Evolutionary conservation across 345 rosid genomes (phyloP), one percentile per base, ranked within the genome.

Genomic region (Eucalyptus tenuipes): DNA sequence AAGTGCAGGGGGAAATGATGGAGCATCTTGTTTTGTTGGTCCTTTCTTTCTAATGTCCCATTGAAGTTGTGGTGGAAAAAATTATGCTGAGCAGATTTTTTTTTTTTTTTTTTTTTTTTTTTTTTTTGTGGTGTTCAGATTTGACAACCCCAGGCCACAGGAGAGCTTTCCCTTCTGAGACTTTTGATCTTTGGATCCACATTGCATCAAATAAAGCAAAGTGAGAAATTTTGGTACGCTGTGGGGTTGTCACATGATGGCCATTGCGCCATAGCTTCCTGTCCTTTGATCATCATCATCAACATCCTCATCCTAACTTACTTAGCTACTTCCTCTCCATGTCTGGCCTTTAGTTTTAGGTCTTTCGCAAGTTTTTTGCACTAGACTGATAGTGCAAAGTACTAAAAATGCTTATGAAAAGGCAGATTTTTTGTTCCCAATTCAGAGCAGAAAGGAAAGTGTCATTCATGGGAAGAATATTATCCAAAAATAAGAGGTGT

Each of bases 181-280:
- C 84, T 75, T 75, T 75, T 75, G 84, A 40, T 52, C 89, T 79
- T 88, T 88, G 89, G 89, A 88, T 88, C 89, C 89, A 88, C 85
- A 88, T 80, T 52, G 33, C 87, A 82, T 88, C 89, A 88, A 82
- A 40, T 79, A 80, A 88, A 81, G 84, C 84, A 40, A 75, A 75
- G 84, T 20, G 47, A 40, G 47, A 75, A 88, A 55, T 29, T 55
- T 22, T 22, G 61, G 44, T 79, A 59, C 45, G 25, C 25, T 22
- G 89, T 45, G 85, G 48, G 59, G 49, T 88, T 88, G 50, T 29
- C 40, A 31, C 57, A 88, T 88, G 33, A 82, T 84, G 27, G 37
- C 87, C 55, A 49, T 18, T 49, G 45, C 84, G 22, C 84, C 84
- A 75, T 40, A 6, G 84, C 84, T 75, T 75, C 84, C 84, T 20